Base-by-base conservation (phyloP, 768 basidiomycete species). In the Rhodotorula babjevae region DNA sequence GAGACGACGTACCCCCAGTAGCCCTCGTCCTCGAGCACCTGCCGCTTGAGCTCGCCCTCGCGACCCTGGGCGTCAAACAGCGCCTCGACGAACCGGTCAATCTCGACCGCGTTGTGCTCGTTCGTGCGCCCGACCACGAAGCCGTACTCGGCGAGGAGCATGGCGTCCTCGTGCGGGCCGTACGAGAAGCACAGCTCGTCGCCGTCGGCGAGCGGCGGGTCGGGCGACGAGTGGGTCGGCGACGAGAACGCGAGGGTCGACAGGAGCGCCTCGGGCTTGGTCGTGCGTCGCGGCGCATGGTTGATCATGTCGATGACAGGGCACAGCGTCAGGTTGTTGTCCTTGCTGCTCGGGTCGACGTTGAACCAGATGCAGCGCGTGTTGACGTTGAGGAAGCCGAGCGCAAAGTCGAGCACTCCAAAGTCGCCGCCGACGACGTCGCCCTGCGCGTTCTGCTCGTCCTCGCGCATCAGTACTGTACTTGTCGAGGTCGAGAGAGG, bases 341-440 rank as follows among this genome's bases (percentile, higher is more conserved):
- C 84, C 76, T 88, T 84, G 19, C 85, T 83, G 61, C 81, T 83
- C 36, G 36, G 36, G 78, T 42, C 81, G 77, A 74, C 83, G 85
- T 85, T 87, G 79, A 87, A 86, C 80, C 87, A 93, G 31, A 97
- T 86, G 79, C 90, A 93, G 61, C 95, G 87, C 11, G 94, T 97
- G 80, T 98, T 98, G 68, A 96, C 92, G 78, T 88, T 94, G 18
- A 97, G 84, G 93, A 94, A 98, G 2, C 86, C 92, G 92, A 94
- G 96, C 7, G 91, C 80, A 75, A 87, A 91, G 76, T 88, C 85
- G 49, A 78, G 80, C n/a, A 77, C 77, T 16, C 79, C 53, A 16
- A 72, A 61, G 11, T 69, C 57, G 21, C 68, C 70, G 16, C 69
- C 56, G 23, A 65, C 66, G 27, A 64, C 66, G 19, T 65, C 62